Evolutionary conservation across 495 filamentous ascomycete species (phyloP), one percentile per base, ranked within the genome.

Genomic region (Penicillium paradoxum): DNA sequence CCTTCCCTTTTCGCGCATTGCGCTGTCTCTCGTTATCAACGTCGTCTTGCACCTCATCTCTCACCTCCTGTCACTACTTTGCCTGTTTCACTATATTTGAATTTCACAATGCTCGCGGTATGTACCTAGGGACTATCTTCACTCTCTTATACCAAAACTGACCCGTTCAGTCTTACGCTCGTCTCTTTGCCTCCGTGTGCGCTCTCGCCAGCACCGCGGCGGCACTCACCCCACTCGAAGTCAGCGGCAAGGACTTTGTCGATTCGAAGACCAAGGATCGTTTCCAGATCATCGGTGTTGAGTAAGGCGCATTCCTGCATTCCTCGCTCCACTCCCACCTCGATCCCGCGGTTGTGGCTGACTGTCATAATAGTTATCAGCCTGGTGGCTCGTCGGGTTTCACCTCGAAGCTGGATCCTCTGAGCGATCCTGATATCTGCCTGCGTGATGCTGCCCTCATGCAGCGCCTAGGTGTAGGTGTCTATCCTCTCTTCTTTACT

Each of bases 391-490:
- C 84, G 46, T 77, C 82, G n/a, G 91, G 83, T 38, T 96, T 95
- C 72, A 77, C 84, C 58, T 77, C 80, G 9, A 72, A 66, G 7
- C 66, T 75, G 38, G 92, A 97, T 67, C 85, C 91, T 43, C 76
- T 97, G 44, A 90, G 80, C 61, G 77, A 96, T 66, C 76, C 73
- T 21, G 79, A 83, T 25, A 75, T 80, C 48, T 97, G 92, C 75
- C 71, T 92, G 59, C 85, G 92, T 44, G 92, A 97, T 78, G 92
- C 93, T 44, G 90, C 90, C 9, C 74, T 97, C 21, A 89, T 97
- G 82, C 92, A 97, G 76, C 67, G 79, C 22, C 76, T 97, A 49
- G 87, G 86, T 71, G 72, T 80, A 71, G 57, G 69, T 57, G 1
- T 27, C 24, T 13, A 38, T 30, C 4, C 25, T 19, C n/a, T 7